These are phyloP conservation scores for Hanseniaspora taiwanica DNA, from an alignment of 805 yeast species.

Conservation along the genomic window DNA sequence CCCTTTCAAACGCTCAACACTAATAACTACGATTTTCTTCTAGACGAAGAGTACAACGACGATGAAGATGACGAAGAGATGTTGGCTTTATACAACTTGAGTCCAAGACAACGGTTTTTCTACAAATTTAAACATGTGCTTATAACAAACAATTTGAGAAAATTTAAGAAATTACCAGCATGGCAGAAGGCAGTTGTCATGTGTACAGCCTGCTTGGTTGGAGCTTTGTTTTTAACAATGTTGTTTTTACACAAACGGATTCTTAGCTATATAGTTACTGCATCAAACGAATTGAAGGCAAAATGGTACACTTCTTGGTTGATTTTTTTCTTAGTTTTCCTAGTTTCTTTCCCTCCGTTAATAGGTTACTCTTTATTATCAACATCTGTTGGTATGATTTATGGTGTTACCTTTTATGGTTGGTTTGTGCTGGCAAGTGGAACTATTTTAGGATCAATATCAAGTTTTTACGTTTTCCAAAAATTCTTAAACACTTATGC, in stretches of 20 bases:
- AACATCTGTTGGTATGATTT: constrained; percentile 63
- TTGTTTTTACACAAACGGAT: constrained; percentile 18
- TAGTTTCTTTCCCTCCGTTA: constrained; percentile 82
- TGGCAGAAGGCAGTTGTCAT: constrained; percentile 15
- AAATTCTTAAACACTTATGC: constrained; percentile 47
- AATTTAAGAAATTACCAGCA: constrained; percentile 10
- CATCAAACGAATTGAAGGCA: constrained; percentile 34
- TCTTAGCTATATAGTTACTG: constrained; percentile 22
- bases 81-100: constrained; percentile 20
- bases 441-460: constrained; percentile 58
- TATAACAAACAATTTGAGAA: constrained; percentile 4
- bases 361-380: constrained; percentile 67
- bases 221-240: constrained; percentile 10
- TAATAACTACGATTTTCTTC: background rate
- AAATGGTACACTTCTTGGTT: constrained; percentile 30
- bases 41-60: constrained; percentile 3
- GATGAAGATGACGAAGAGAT: constrained; percentile 17
- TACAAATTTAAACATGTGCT: background rate
- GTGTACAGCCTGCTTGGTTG: constrained; percentile 7
- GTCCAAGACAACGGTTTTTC: constrained; percentile 21
- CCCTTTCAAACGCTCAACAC: background rate
- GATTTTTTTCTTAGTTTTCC: constrained; percentile 39
- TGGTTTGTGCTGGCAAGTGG: constrained; percentile 66
- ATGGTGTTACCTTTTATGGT: constrained; percentile 61
- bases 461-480: constrained; percentile 59